These are phyloP conservation scores for Diplodia seriata DNA, from an alignment of 2,329 filamentous ascomycete genomes.

Conservation along the genomic window DNA sequence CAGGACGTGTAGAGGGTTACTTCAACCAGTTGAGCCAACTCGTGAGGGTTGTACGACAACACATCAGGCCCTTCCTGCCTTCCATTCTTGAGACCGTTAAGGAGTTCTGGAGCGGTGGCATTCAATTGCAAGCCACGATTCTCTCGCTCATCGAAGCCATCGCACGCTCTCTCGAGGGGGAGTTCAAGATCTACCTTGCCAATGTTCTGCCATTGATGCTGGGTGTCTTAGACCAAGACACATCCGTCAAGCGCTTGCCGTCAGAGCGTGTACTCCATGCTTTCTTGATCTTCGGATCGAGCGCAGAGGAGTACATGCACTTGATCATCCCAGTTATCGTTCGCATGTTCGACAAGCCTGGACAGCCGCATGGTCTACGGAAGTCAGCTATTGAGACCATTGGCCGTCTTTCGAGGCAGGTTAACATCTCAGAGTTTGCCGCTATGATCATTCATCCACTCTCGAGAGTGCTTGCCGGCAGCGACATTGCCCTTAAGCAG, in stretches of 20 bases:
- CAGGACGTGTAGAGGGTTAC: slow-evolving; percentile 85
- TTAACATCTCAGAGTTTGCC: slow-evolving; percentile 96
- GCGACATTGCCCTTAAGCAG: slow-evolving; percentile 75
- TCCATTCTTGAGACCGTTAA: slow-evolving; percentile 86
- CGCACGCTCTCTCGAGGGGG: slow-evolving; percentile 89
- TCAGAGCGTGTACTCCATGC: slow-evolving; percentile 93
- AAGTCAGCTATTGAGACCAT: slow-evolving; percentile 94
- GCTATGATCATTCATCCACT: slow-evolving; percentile 96
- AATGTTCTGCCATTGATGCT: slow-evolving; percentile 92
- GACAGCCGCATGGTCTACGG: slow-evolving; percentile 78
- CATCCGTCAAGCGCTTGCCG: slow-evolving; percentile 74
- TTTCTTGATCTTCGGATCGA: slow-evolving; percentile 93
- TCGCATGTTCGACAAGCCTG: slow-evolving; percentile 87
- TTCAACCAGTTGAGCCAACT: slow-evolving; percentile 95
- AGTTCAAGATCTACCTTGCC: slow-evolving; percentile 96
- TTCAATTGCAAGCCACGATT: slow-evolving; percentile 87
- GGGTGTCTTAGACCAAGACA: slow-evolving; percentile 87
- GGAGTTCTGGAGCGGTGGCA: slow-evolving; percentile 86
- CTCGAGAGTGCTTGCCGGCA: slow-evolving; percentile 77
- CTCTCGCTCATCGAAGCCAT: slow-evolving; percentile 92
- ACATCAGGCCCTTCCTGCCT: slow-evolving; percentile 88
- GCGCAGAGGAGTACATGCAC: slow-evolving; percentile 98
- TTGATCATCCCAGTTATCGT: slow-evolving; percentile 96
- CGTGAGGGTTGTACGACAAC: slow-evolving; percentile 93
- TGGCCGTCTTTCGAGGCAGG: slow-evolving; percentile 90